Evolutionary conservation across 331 rosid species (phyloP), one percentile per base, ranked within the genome.

Genomic region (Quercus lobata): DNA sequence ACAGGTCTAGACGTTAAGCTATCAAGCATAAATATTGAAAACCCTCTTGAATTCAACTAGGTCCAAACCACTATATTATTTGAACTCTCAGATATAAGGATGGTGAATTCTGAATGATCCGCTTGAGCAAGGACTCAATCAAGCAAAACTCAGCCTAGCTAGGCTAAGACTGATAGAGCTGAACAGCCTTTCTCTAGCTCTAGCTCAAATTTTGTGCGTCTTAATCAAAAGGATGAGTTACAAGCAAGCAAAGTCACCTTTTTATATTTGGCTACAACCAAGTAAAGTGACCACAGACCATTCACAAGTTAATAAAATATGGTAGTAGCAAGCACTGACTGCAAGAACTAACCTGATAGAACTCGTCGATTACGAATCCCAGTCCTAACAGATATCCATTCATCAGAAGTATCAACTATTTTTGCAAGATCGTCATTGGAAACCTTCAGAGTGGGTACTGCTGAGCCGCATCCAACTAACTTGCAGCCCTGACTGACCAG

Each of bases 391-490:
- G 94, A 84, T 82, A 96, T 93, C 98, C 99, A 96, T 86, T 96
- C 97, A 86, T 96, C 98, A 32, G 27, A 29, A 56, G 99, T 96
- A 71, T 96, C 99, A 82, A 96, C 98, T 34, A 90, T 37, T 79
- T 93, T 90, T 1, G 98, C 89, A 78, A 96, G 98, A 69, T 96
- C 98, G 0, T 91, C 94, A 34, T 96, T 96, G 21, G 99, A 90
- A 88, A 96, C 80, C 81, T 89, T 83, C 83, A 93, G 91, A 61
- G 86, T 21, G 27, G 99, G 99, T 29, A 90, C 90, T 14, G 97
- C 97, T 49, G 98, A 96, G 69, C 98, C 99, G 83, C 97, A 93
- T 77, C 99, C 99, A 75, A 92, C 88, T 81, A 96, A 88, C 84
- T 93, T 93, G 91, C 98, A 93, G 74, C 99, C 99, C 84, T 81